Evolutionary conservation across 768 basidiomycete genomes (phyloP), one percentile per base, ranked within the genome.

Genomic region (Mycena galopus): DNA sequence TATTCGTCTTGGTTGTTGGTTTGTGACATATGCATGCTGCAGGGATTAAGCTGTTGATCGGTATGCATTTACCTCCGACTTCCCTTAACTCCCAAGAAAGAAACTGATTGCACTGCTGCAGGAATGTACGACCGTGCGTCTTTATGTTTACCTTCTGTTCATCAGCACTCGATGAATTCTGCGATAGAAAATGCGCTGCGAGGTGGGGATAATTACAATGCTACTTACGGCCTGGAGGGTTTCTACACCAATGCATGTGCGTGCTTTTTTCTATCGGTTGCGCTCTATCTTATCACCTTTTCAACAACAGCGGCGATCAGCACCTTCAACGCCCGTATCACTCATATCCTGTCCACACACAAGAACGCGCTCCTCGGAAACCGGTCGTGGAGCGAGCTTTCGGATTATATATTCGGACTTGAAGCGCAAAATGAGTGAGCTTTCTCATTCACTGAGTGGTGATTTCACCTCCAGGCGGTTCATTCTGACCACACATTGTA

Each of bases 381-480:
- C 64, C 76, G 78, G 65, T 80, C 83, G 2, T 84, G 84, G 84
- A 83, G 81, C 65, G 78, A 81, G 66, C 77, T 85, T 6, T 77
- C 67, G 55, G 76, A 80, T 21, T 79, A 85, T 67, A 84, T 85
- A 69, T 84, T 84, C 64, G 84, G 78, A 1, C 81, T 81, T 53
- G 82, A 83, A 75, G 79, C 82, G 11, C 80, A 84, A 71, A 84
- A 84, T 55, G 83, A 84, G 77, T 76, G 27, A 23, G 73, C 65
- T 44, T 44, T 44, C 19, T 4, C 17, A 14, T 44, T 19, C 42
- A 14, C 12, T 44, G 16, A 44, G 19, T n/a, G n/a, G n/a, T n/a
- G n/a, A n/a, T n/a, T n/a, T n/a, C n/a, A n/a, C n/a, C n/a, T n/a
- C n/a, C n/a, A n/a, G n/a, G n/a, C 17, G 42, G 42, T 44, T 16